A percentile compares a stretch with the other conserved stretches of the same genome.
phyloP scores from a whole-genome alignment of 257 asterid genomes.

The Penstemon barbatus region DNA sequence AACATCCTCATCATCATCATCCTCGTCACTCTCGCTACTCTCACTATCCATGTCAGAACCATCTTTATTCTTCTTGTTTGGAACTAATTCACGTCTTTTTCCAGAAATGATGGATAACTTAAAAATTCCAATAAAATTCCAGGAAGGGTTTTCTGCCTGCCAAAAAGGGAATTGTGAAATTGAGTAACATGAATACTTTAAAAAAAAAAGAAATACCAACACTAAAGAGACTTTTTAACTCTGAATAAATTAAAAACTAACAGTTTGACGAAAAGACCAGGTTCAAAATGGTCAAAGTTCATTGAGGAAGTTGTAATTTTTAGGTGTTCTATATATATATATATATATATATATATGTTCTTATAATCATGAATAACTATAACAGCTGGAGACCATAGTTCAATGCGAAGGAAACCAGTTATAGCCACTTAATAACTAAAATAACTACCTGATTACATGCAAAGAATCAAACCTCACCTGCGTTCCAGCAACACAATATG shows the following conservation, averaged over 20 bases:
- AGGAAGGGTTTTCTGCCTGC: conserved; percentile 76
- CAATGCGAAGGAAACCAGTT: too few species aligned
- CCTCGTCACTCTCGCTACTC: conserved; percentile 79
- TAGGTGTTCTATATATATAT: too few species aligned
- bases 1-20: conserved; percentile 52
- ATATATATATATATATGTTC: too few species aligned
- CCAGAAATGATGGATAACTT: conserved; percentile 85
- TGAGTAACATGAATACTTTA: background rate
- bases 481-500: conserved; percentile 82
- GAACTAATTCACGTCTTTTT: conserved; percentile 70
- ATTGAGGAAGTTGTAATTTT: too few species aligned
- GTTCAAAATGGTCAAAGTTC: too few species aligned
- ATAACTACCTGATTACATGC: background rate
- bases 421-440: too few species aligned
- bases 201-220: conserved; percentile 1
- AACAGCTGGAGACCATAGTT: too few species aligned
- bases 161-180: background rate
- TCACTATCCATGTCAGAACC: conserved; percentile 79
- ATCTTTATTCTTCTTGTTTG: conserved; percentile 47
- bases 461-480: conserved; percentile 52
- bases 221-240: background rate
- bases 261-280: too few species aligned
- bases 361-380: too few species aligned
- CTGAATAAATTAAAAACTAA: background rate
- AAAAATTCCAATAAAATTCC: conserved; percentile 70